Evolutionary conservation across 148 eudicot genomes (phyloP), one percentile per base, ranked within the genome.

Genomic region (Camellia lanceoleosa): DNA sequence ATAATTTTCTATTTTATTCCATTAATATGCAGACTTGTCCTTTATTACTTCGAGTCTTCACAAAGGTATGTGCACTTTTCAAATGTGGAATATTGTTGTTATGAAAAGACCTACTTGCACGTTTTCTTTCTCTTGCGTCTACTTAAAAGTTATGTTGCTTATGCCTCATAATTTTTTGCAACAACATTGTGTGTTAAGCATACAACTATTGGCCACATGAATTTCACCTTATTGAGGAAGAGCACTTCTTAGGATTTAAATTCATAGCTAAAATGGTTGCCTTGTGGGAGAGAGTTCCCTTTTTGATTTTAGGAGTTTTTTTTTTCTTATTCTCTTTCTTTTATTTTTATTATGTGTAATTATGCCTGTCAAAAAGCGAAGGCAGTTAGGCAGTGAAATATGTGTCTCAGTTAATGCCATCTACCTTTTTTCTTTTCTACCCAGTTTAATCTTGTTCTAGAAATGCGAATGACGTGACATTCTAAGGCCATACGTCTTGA

Each of bases 31-130:
- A 88, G 90, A 88, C 90, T 8, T 88, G 90, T 74, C 90, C 90
- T 13, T 71, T 88, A 73, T 47, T 88, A 80, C 90, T 88, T 72
- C 90, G 90, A 65, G 90, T 88, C 71, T 88, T 88, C 76, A 85
- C 90, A 0, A 88, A 88, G 90, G 90, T 85, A 79, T 58, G 84
- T 68, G 41, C 55, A 10, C 41, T 12, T 16, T 80, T 10, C 4
- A n/a, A 9, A 65, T 46, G 43, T 64, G 63, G 51, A 19, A 67
- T 52, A 5, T n/a, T 55, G 18, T 58, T 15, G 58, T 54, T 54
- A 38, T 23, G 5, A 5, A 12, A 46, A 62, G 43, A n/a, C 30
- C 6, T 75, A 41, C 58, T 74, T 13, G 16, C 23, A 13, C 6
- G 3, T 66, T 56, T 30, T 23, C 30, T 61, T 51, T 19, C 8